These are phyloP conservation scores for Aegilops sharonensis DNA, from an alignment of 176 grass and related monocot species.

Conservation along the genomic window DNA sequence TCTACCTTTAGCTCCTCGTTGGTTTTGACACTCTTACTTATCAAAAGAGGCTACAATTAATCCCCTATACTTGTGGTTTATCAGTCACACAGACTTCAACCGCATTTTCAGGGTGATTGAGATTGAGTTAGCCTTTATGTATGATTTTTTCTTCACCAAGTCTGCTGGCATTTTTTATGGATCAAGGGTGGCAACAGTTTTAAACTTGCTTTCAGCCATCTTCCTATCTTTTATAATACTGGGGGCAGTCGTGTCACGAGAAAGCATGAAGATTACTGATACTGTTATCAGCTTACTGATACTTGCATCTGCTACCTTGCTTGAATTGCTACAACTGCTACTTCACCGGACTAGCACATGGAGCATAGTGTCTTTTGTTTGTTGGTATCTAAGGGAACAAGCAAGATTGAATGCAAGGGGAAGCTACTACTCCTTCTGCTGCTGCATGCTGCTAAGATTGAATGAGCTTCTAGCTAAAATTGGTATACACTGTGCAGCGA, in stretches of 20 bases:
- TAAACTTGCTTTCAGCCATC: neutral
- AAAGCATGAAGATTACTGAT: neutral
- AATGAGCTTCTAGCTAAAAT: neutral
- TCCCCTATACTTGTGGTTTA: too few relatives aligned
- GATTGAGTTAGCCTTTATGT: neutral
- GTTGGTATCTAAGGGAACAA: neutral
- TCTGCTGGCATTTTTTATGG: neutral
- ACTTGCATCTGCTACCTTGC: neutral
- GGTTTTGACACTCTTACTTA: too few relatives aligned
- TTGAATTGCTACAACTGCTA: neutral
- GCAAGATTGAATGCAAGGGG: neutral
- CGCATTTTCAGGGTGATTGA: conserved; percentile 11
- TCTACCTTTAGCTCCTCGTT: too few relatives aligned
- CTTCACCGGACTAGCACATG: neutral
- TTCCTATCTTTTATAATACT: neutral
- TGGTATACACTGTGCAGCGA: neutral
- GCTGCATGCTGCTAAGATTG: neutral
- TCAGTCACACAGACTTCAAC: neutral
- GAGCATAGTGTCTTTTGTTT: conserved; percentile 1
- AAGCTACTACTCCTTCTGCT: neutral
- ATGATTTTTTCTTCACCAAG: conserved; percentile 5
- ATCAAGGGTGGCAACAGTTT: neutral
- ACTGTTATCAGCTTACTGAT: neutral
- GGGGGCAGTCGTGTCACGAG: neutral
- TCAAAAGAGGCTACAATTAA: too few relatives aligned